These are phyloP conservation scores for Stachybotrys elegans DNA, from an alignment of 2,329 filamentous ascomycete genomes.

Conservation along the genomic window DNA sequence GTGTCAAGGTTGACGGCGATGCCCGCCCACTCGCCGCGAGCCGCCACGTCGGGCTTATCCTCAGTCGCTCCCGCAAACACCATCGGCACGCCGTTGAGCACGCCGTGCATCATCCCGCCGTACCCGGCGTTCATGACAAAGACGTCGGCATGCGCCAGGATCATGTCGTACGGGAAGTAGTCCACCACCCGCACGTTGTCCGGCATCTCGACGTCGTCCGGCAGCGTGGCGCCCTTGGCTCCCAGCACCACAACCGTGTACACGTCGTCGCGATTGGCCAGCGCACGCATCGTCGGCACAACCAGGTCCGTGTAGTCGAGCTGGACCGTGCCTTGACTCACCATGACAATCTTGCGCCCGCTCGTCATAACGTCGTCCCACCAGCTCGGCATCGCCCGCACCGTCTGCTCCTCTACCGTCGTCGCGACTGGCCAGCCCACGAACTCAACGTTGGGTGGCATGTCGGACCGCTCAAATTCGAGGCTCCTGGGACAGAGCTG, in stretches of 20 bases:
- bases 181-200: slow-evolving; percentile 38
- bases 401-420: slow-evolving; percentile 18
- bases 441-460: slow-evolving; percentile 34
- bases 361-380: slow-evolving; percentile 34
- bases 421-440: slow-evolving; percentile 35
- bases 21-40: slow-evolving; percentile 36
- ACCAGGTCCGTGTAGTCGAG: slow-evolving; percentile 34
- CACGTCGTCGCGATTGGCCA: slow-evolving; percentile 34
- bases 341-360: slow-evolving; percentile 36
- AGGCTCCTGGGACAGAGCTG: slow-evolving; percentile 33
- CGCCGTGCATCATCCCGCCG: slow-evolving; percentile 38
- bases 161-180: slow-evolving; percentile 42
- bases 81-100: slow-evolving; percentile 41
- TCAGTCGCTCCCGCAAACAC: slow-evolving; percentile 37
- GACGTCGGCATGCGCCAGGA: slow-evolving; percentile 37
- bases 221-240: slow-evolving; percentile 16
- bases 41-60: slow-evolving; percentile 36
- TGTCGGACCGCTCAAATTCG: slow-evolving; percentile 31
- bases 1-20: slow-evolving; percentile 39
- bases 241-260: slow-evolving; percentile 27
- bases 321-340: slow-evolving; percentile 43
- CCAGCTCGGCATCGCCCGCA: slow-evolving; percentile 38
- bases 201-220: slow-evolving; percentile 24
- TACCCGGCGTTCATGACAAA: slow-evolving; percentile 46
- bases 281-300: slow-evolving; percentile 36